Base-by-base conservation (phyloP, 306 rosid species). In the Lotus japonicus region DNA sequence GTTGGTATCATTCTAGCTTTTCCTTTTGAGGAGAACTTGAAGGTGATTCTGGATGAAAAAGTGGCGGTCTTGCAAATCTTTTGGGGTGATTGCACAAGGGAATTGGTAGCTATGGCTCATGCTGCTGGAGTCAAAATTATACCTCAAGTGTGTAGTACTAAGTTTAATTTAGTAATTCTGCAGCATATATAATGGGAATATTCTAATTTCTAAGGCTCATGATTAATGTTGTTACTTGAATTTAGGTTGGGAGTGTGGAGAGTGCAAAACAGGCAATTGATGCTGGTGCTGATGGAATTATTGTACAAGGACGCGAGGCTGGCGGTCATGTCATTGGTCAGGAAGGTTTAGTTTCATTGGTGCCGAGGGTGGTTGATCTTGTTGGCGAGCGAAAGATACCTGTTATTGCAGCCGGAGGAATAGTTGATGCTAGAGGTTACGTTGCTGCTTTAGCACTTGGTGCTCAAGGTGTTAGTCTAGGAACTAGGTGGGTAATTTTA, bases 401-500 rank as follows among this genome's bases (percentile, higher is more conserved):
- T 45, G 86, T 92, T 43, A 85, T 92, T 21, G 95, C 98, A 11
- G 88, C 98, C 0, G 96, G 98, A 11, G 90, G 86, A 50, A 92
- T 92, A 55, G 91, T 75, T 11, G 95, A 89, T 78, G 85, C 80
- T 1, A 82, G 91, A 6, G 96, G 96, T 36, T 92, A 89, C 84
- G 98, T 85, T 60, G 98, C 96, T 63, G 92, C 92, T 14, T 54
- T 92, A 66, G 98, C 98, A 68, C 92, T 92, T 59, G 98, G 98
- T 49, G 95, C 98, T 64, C 82, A 70, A 54, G 98, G 90, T 14
- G 51, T 89, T 38, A 82, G 91, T 80, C 67, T 87, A 9, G 98
- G 96, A 65, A 89, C 98, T 1, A 89, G 96, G 98, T 71, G 26
- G 5, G 31, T 21, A 21, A 21, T 1, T 21, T 21, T 21, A n/a